Evolutionary conservation across 768 basidiomycete species (phyloP).

Genomic region (Mrakia blollopis): DNA sequence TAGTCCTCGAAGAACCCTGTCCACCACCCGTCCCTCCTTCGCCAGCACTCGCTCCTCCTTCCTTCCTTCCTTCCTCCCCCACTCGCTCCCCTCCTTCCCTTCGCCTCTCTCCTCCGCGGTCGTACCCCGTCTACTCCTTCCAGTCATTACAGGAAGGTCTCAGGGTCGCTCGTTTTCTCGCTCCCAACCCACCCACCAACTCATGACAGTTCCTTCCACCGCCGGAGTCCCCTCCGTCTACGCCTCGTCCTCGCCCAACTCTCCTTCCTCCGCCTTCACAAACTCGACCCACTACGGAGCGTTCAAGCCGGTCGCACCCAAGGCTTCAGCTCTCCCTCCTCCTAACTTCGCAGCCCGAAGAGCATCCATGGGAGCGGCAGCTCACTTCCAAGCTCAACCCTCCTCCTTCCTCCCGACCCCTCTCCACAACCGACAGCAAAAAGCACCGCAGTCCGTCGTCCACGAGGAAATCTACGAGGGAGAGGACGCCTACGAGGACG

Average conservation of each 20-base stretch:
- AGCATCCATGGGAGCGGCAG: neutral
- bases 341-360: neutral
- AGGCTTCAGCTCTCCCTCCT: neutral
- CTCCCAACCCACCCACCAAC: slow-evolving; percentile 3
- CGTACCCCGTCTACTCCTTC: slow-evolving; percentile 10
- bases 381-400: neutral
- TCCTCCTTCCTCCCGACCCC: neutral
- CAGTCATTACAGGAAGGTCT: neutral
- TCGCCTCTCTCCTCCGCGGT: neutral
- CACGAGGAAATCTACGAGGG: neutral
- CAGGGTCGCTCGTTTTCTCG: neutral
- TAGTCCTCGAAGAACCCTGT: neutral
- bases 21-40: neutral
- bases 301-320: slow-evolving; percentile 6
- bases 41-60: neutral
- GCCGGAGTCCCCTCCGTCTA: neutral
- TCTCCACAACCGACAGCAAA: neutral
- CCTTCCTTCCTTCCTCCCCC: too few species aligned
- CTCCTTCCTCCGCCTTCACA: neutral
- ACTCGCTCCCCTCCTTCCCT: too few species aligned
- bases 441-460: slow-evolving; percentile 1
- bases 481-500: neutral
- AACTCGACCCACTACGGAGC: slow-evolving; percentile 8
- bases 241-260: neutral
- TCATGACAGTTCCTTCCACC: slow-evolving; percentile 1